These are phyloP conservation scores for Melampsora larici-populina DNA, from an alignment of 1,284 basidiomycete genomes.

Conservation along the genomic window DNA sequence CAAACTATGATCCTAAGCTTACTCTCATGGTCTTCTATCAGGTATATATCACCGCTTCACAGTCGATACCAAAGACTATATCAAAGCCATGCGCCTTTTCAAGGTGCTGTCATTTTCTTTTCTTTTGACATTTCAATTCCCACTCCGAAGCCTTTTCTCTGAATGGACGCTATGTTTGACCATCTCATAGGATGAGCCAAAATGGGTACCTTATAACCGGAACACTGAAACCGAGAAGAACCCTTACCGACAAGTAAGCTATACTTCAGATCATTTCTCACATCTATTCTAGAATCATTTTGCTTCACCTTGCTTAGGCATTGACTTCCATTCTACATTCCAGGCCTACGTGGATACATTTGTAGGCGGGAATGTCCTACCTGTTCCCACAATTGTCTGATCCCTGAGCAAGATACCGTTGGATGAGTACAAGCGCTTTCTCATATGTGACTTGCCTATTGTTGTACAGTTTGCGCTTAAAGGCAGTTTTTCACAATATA, in stretches of 20 bases:
- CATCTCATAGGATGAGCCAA: constrained; percentile 70
- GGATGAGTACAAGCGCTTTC: no score
- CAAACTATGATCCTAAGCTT: not conserved
- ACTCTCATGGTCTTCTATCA: not conserved
- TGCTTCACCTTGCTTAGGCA: no score
- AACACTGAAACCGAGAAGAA: constrained; percentile 64
- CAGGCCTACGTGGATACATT: no score
- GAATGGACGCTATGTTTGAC: not conserved
- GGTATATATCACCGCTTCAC: constrained; percentile 81
- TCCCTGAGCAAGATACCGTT: no score
- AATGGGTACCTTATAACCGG: constrained; percentile 74
- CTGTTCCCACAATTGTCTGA: no score
- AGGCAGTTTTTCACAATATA: no score
- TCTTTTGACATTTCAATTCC: not conserved
- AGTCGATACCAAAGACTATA: constrained; percentile 66
- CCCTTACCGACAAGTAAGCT: constrained; percentile 58
- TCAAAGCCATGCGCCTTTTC: constrained; percentile 73
- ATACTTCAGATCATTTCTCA: not conserved
- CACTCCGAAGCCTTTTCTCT: not conserved
- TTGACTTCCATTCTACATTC: no score
- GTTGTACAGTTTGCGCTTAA: no score
- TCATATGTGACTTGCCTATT: no score
- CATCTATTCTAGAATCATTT: no score
- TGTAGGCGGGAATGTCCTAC: no score
- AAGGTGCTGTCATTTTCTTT: constrained; percentile 57